phyloP scores from a whole-genome alignment of 768 basidiomycete species.

The Auricularia sp. region DNA sequence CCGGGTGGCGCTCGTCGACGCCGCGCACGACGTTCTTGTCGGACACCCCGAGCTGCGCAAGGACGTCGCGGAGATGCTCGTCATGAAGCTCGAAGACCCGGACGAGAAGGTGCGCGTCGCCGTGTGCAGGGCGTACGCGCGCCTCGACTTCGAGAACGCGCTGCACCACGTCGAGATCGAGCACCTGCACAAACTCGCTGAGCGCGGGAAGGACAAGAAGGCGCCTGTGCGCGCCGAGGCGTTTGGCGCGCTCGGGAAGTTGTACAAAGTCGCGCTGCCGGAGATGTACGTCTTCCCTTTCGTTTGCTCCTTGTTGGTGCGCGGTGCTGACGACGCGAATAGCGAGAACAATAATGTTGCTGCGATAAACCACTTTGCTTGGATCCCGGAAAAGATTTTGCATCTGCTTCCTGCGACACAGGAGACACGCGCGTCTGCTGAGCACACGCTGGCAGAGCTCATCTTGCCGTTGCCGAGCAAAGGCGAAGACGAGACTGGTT shows the following conservation, averaged over 20 bases:
- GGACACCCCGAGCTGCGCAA: constrained; percentile 59
- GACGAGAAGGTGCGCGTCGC: constrained; percentile 88
- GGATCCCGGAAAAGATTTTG: constrained; percentile 80
- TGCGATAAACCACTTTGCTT: constrained; percentile 73
- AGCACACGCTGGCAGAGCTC: constrained; percentile 59
- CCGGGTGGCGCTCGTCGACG: constrained; percentile 71
- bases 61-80: constrained; percentile 68
- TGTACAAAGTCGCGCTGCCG: constrained; percentile 74
- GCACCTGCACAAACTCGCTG: constrained; percentile 56
- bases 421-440: constrained; percentile 58
- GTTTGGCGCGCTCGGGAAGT: constrained; percentile 58
- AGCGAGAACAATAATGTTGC: constrained; percentile 74
- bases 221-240: constrained; percentile 55
- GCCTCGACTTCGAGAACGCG: constrained; percentile 84
- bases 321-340: constrained; percentile 2
- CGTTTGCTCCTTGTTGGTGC: neutral
- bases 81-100: constrained; percentile 64
- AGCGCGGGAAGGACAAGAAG: constrained; percentile 78
- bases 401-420: constrained; percentile 37
- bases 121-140: constrained; percentile 69
- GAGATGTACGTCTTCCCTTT: constrained; percentile 62
- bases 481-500: constrained; percentile 60
- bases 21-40: constrained; percentile 47
- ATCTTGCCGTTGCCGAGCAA: constrained; percentile 69
- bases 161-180: constrained; percentile 65